Percentiles rank a stretch among this genome's conserved stretches.
phyloP scores from a whole-genome alignment of 169 alveolate genomes.

The Cryptosporidium canis region DNA sequence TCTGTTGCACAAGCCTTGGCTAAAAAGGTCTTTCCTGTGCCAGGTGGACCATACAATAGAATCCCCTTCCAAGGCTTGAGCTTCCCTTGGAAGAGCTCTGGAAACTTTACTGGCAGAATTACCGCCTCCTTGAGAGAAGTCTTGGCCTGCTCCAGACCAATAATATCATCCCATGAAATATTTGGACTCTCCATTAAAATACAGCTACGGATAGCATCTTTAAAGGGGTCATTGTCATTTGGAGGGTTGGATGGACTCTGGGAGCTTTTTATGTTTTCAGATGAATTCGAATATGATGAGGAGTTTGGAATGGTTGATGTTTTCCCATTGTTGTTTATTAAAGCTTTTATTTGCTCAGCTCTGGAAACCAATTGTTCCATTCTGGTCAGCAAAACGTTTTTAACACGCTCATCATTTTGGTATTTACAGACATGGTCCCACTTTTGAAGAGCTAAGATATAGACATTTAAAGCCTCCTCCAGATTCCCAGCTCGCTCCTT shows the following conservation, averaged over 20 bases:
- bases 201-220: conserved; percentile 81
- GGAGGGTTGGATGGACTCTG: not conserved
- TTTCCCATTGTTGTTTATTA: conserved; percentile 1
- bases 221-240: conserved; percentile 64
- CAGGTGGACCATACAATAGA: conserved; percentile 96
- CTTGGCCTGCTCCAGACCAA: conserved; percentile 95
- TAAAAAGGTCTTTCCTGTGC: conserved; percentile 98
- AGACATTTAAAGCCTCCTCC: conserved; percentile 71
- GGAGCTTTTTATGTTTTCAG: not conserved
- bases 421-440: conserved; percentile 69
- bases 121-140: conserved; percentile 94
- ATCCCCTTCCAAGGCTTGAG: conserved; percentile 92
- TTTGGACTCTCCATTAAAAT: conserved; percentile 88
- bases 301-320: not conserved
- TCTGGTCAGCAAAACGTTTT: conserved; percentile 39
- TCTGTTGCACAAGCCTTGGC: conserved; percentile 99
- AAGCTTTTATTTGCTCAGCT: conserved; percentile 54
- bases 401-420: conserved; percentile 47
- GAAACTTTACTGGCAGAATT: conserved; percentile 93
- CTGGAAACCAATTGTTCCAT: conserved; percentile 67
- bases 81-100: conserved; percentile 91
- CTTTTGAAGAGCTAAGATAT: conserved; percentile 65
- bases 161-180: conserved; percentile 95
- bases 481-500: conserved; percentile 62
- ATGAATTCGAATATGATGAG: not conserved